These are phyloP conservation scores for Hirsutella minnesotensis DNA, from an alignment of 2,329 filamentous ascomycete genomes.

Conservation along the genomic window DNA sequence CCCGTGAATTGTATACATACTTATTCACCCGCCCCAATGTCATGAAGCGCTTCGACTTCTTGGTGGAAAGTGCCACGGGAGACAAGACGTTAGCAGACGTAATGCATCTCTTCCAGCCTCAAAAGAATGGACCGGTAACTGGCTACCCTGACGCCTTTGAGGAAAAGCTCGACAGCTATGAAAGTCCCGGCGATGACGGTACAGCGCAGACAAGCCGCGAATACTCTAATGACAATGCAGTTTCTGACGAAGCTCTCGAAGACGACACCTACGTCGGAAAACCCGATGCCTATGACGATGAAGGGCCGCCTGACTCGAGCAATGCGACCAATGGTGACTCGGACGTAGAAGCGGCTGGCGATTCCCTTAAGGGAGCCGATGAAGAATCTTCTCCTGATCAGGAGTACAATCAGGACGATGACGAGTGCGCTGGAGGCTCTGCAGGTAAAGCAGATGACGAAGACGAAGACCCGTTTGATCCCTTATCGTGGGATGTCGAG, in stretches of 20 bases:
- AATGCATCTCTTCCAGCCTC: constrained; percentile 23
- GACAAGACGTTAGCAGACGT: constrained; percentile 29
- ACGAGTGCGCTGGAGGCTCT: neutral
- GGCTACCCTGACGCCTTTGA: neutral
- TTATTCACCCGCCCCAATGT: constrained; percentile 27
- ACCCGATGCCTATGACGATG: too few relatives aligned
- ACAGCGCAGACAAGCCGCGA: neutral
- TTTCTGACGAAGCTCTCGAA: neutral
- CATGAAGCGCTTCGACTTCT: constrained; percentile 24
- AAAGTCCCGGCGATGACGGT: constrained; percentile 1
- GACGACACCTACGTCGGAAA: neutral
- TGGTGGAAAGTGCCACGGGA: constrained; percentile 28
- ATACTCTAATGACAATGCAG: neutral
- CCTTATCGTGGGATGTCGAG: neutral
- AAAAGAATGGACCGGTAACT: constrained; percentile 4
- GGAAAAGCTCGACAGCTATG: neutral
- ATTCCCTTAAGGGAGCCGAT: too few relatives aligned
- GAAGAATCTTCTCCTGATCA: too few relatives aligned
- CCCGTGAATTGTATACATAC: constrained; percentile 28
- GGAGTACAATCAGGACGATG: neutral
- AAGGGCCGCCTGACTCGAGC: too few relatives aligned
- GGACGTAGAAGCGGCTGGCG: too few relatives aligned
- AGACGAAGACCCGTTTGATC: neutral
- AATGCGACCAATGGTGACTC: too few relatives aligned
- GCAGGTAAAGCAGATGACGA: neutral